Base-by-base conservation (phyloP, 2,329 filamentous ascomycete species). In the Samsoniella hepiali region DNA sequence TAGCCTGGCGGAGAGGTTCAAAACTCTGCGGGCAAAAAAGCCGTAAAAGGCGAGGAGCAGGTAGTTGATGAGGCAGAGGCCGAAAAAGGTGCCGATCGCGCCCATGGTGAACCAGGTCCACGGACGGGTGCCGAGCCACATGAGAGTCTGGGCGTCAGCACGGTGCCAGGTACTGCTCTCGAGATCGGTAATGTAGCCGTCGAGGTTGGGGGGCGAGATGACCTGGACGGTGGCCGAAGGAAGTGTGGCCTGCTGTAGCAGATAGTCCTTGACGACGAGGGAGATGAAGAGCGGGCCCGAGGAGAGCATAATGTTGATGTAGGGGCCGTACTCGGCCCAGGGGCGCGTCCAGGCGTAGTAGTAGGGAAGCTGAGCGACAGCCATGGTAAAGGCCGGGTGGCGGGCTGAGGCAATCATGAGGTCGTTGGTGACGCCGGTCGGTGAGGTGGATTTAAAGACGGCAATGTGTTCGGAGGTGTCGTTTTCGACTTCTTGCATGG, bases 381-480 rank as follows among this genome's bases (percentile, higher is more conserved):
- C 87, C 56, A 82, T 81, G 58, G 87, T 79, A 79, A 92, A 92
- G 78, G 91, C 91, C 0, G 89, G 89, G 69, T 93, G 91, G 65
- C 86, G 82, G 0, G 88, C 86, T 0, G 90, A 82, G 17, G 89
- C 78, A 56, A 89, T 89, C 89, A 93, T 92, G 47, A 88, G 88
- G 70, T 93, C 90, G 78, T 93, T 93, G 68, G 88, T 90, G 68
- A 93, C 91, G 66, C 90, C 90, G 1, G 90, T 93, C 2, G 91
- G 91, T 3, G 83, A 78, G 0, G 91, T 93, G 67, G 72, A 73
- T 53, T 73, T 71, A 68, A 73, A 74, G 44, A 74, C 64, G 56
- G 72, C 71, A 45, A 67, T 65, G 64, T 73, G 68, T 2, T 38
- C 32, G 8, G 57, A 40, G 7, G 38, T 60, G 58, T 66, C 69